Evolutionary conservation across 345 rosid genomes (phyloP), one percentile per base, ranked within the genome.

Genomic region (Aurinia saxatilis): DNA sequence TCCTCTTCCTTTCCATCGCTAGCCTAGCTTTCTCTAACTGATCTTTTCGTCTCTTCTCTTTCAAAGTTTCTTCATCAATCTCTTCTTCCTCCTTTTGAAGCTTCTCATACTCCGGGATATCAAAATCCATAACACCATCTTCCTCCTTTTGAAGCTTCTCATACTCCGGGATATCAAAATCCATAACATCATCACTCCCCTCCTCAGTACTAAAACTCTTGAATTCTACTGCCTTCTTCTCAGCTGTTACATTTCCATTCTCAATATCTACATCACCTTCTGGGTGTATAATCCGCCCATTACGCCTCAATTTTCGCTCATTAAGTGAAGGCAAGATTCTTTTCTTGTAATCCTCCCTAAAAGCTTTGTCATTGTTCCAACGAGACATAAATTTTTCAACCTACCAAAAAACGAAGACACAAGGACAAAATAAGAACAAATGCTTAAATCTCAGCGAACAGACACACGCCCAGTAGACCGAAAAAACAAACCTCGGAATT

Each of bases 1-100:
- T 93, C 82, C 76, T 93, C 85, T 93, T 93, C 75, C 99, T 85
- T 75, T 93, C 99, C 82, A 80, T 70, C 30, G 90, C 97, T 70
- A 74, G 83, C 64, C 79, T 68, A 49, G 86, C 84, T 80, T 87
- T 90, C 34, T 76, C 95, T 13, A 84, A 56, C 66, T 92, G 91
- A 72, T 85, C 91, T 58, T 84, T 87, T 68, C 95, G 78, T 75
- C 68, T 90, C 75, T 74, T 83, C 78, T 87, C 99, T 76, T 82
- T 93, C 80, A 85, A 60, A 77, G 79, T 86, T 50, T 73, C 85
- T 55, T 61, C 71, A 71, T 83, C 93, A 23, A 80, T 73, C 64
- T 77, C 80, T 60, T 74, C 63, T 30, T 60, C 75, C 17, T 67
- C 72, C 67, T 78, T 80, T 16, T 45, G 33, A 63, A 38, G 66